phyloP scores from a whole-genome alignment of 805 yeast genomes.

The Wickerhamiella siamensis region DNA sequence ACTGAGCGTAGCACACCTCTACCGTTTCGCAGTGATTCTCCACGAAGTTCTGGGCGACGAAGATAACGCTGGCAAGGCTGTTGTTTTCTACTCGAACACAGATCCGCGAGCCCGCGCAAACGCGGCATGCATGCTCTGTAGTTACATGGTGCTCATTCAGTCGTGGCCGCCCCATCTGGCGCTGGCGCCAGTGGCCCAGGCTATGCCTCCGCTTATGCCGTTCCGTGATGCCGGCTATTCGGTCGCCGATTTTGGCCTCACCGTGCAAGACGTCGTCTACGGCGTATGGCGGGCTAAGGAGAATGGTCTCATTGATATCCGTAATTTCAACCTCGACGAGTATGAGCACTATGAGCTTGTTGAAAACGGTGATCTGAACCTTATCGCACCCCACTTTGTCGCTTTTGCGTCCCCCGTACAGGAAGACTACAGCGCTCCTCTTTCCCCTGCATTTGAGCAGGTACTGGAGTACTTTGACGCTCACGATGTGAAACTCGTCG shows the following conservation, averaged over 20 bases:
- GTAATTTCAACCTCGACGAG: slow-evolving; percentile 73
- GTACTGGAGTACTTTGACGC: slow-evolving; percentile 64
- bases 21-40: slow-evolving; percentile 86
- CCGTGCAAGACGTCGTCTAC: slow-evolving; percentile 89
- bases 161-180: slow-evolving; percentile 98
- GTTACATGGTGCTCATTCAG: slow-evolving; percentile 89
- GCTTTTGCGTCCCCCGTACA: slow-evolving; percentile 94
- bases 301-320: slow-evolving; percentile 72
- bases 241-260: slow-evolving; percentile 81
- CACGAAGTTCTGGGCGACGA: slow-evolving; percentile 85
- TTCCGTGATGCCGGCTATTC: slow-evolving; percentile 97
- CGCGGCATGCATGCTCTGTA: slow-evolving; percentile 85
- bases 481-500: slow-evolving; percentile 73
- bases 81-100: slow-evolving; percentile 77
- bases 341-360: slow-evolving; percentile 91
- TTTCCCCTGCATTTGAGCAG: slow-evolving; percentile 27
- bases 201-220: slow-evolving; percentile 84
- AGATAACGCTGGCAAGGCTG: slow-evolving; percentile 70
- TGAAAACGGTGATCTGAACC: slow-evolving; percentile 93
- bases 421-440: slow-evolving; percentile 17
- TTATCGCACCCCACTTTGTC: slow-evolving; percentile 79
- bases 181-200: slow-evolving; percentile 82
- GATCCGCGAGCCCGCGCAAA: slow-evolving; percentile 74
- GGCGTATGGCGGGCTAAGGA: slow-evolving; percentile 98
- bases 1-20: slow-evolving; percentile 78